Base-by-base conservation (phyloP, 164 flowering plant genomes). In the Annona squamosa region DNA sequence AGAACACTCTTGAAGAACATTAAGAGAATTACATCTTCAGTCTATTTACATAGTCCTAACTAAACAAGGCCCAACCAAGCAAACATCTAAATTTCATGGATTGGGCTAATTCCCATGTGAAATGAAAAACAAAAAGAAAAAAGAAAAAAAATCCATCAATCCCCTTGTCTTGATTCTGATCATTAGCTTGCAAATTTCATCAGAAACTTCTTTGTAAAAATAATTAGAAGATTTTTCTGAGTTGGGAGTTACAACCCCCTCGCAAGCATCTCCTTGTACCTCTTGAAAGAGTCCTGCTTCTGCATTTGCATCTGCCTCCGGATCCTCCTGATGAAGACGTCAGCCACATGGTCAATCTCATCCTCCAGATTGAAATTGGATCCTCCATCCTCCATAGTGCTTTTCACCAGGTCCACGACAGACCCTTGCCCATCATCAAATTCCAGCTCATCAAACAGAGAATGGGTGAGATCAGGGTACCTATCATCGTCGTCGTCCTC, bases 301-400 rank as follows among this genome's bases (percentile, higher is more conserved):
- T 91, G 92, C 84, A 91, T 1, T 65, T 83, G 81, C 77, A 91
- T 90, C 79, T 83, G 84, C 70, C 81, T 82, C 57, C 81, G 87
- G 64, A 91, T 86, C 82, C 89, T 87, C 75, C 37, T 78, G 45
- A 91, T 91, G 74, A 91, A 91, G 87, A 91, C 76, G 72, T 90
- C 94, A 0, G 94, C 97, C 3, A 86, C 94, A 1, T 87, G 84
- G 63, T 91, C 91, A 12, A 91, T 91, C 85, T 91, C 91, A 18
- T 88, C 90, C 75, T 91, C 97, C 46, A 91, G 82, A 9, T 73
- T 84, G 80, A 90, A 91, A 52, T 83, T 73, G 56, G 84, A 83
- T 42, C 80, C 89, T 46, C 80, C 89, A 4, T 82, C 83, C 68
- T 86, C 86, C 79, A 83, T 86, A 1, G 89, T 80, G 48, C 85